A percentile compares a stretch with the other conserved stretches of the same genome.
Conservation (phyloP, 2,329 filamentous ascomycete genomes). For the Aspergillus hortae region DNA sequence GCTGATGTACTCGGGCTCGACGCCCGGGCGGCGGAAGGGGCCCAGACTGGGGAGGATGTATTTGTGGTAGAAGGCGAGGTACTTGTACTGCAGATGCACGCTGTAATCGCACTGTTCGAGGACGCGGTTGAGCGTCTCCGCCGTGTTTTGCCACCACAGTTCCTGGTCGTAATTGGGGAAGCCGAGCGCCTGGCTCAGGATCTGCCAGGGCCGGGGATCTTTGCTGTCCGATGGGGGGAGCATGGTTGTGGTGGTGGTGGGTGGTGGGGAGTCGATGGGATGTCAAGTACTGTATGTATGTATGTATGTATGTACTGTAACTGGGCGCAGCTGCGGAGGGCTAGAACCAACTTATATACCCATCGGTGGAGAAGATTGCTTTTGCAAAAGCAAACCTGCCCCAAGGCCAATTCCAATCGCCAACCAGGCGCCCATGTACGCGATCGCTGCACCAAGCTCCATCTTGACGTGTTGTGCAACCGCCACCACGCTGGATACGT, state of each 20-base stretch:
- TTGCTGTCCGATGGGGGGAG: not conserved
- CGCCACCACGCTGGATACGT: no score
- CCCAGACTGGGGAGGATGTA: not conserved
- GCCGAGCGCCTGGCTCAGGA: not conserved
- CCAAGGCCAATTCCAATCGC: no score
- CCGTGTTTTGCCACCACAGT: constrained; percentile 1
- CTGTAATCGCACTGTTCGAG: not conserved
- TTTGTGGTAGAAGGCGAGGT: constrained; percentile 1
- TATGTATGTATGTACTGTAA: no score
- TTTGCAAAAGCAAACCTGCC: no score
- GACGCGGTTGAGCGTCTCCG: not conserved
- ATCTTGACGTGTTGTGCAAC: no score
- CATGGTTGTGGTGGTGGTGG: not conserved
- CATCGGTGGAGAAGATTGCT: no score
- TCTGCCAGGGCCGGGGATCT: not conserved
- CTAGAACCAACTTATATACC: no score
- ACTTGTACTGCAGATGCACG: constrained; percentile 1
- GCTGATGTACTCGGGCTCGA: not conserved
- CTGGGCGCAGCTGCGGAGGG: no score
- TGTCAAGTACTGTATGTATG: no score
- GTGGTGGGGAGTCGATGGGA: no score
- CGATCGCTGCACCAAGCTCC: no score
- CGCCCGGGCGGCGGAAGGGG: not conserved
- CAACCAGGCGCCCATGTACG: no score
- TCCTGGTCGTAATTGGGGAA: not conserved